A percentile compares a stretch with the other conserved stretches of the same genome.
phyloP scores from a whole-genome alignment of 2,329 filamentous ascomycete species.

The Bertia moriformis region DNA sequence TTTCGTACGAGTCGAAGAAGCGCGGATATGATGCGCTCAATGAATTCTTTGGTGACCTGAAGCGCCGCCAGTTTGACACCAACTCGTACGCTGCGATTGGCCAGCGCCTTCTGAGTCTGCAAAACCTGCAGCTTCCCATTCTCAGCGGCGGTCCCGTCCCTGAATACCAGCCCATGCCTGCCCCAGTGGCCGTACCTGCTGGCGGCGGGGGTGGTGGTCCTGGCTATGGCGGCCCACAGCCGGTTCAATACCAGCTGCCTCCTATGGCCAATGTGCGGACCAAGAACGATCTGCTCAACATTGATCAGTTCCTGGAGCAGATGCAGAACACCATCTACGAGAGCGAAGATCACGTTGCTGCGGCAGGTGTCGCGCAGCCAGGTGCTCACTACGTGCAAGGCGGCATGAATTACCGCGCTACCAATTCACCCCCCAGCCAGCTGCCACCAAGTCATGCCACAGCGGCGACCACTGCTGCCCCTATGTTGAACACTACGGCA shows the following conservation, averaged over 20 bases:
- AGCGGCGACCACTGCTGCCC: constrained; percentile 12
- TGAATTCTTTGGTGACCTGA: constrained; percentile 86
- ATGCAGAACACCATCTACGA: constrained; percentile 95
- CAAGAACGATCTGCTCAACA: constrained; percentile 83
- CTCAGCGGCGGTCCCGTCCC: constrained; percentile 31
- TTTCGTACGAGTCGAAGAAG: constrained; percentile 59
- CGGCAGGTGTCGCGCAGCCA: constrained; percentile 63
- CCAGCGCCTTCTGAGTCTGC: constrained; percentile 70
- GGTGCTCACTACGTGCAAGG: constrained; percentile 49
- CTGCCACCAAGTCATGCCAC: constrained; percentile 9
- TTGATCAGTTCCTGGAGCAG: constrained; percentile 88
- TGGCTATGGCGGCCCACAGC: constrained; percentile 28
- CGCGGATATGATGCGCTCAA: constrained; percentile 78
- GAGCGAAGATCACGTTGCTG: constrained; percentile 68
- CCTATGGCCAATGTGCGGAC: constrained; percentile 78
- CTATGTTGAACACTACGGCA: constrained; percentile 21
- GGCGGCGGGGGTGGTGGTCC: constrained; percentile 35
- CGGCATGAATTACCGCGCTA: constrained; percentile 39
- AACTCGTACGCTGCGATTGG: constrained; percentile 82
- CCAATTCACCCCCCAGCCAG: constrained; percentile 32
- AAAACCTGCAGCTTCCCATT: constrained; percentile 48
- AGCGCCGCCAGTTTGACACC: constrained; percentile 80
- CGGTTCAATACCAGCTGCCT: constrained; percentile 66
- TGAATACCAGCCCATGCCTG: constrained; percentile 34
- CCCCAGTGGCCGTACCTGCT: constrained; percentile 25